A percentile compares a stretch with the other conserved stretches of the same genome.
Evolutionary conservation across 2,329 filamentous ascomycete species (phyloP).

Genomic region (Arachnopeziza araneosa): DNA sequence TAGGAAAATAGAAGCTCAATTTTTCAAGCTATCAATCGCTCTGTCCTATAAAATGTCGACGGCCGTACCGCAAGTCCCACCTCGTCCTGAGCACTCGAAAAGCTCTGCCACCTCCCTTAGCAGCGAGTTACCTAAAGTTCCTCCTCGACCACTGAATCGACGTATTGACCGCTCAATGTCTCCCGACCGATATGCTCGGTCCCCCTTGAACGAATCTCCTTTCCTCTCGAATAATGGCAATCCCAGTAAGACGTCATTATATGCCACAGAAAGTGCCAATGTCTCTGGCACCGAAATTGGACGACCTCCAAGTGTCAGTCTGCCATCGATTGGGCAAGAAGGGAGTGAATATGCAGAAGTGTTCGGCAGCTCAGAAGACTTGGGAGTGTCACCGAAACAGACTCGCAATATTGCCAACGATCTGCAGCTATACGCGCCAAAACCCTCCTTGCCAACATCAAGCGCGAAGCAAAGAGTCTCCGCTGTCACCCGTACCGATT

Average conservation of each 20-base stretch:
- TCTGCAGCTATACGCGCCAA: conserved; percentile 82
- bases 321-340: conserved; percentile 85
- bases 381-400: conserved; percentile 55
- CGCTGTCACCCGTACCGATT: conserved; percentile 84
- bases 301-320: conserved; percentile 67
- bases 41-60: conserved; percentile 34
- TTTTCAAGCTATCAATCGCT: neutral
- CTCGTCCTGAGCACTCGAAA: conserved; percentile 48
- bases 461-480: conserved; percentile 81
- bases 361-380: conserved; percentile 41
- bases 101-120: conserved; percentile 29
- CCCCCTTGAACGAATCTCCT: conserved; percentile 70
- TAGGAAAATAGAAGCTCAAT: conserved; percentile 9
- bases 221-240: conserved; percentile 39
- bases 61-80: conserved; percentile 48
- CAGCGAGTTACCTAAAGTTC: conserved; percentile 61
- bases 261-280: conserved; percentile 32
- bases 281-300: conserved; percentile 39
- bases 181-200: conserved; percentile 76
- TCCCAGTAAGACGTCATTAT: conserved; percentile 26
- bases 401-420: conserved; percentile 75
- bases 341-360: conserved; percentile 78
- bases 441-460: conserved; percentile 73
- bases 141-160: conserved; percentile 66
- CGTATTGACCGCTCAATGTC: conserved; percentile 69